Percentiles rank a stretch among this genome's conserved stretches.
Evolutionary conservation across 805 yeast species (phyloP).

Genomic region (Candida khao-thaluensis): DNA sequence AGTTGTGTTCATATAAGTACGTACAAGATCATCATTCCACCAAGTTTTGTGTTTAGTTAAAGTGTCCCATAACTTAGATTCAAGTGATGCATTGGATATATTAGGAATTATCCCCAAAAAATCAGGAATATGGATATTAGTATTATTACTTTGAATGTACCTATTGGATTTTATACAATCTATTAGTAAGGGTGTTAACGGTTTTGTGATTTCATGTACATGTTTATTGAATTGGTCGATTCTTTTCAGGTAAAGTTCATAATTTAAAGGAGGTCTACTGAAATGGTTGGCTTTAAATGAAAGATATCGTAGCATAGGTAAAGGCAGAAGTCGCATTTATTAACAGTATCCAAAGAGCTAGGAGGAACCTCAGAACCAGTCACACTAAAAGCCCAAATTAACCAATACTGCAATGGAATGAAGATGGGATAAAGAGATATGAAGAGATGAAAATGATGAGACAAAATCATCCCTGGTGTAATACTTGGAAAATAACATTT

Average conservation of each 20-base stretch:
- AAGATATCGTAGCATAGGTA: not conserved
- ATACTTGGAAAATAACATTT: too few relatives aligned
- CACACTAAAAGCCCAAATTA: too few relatives aligned
- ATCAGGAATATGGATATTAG: not conserved
- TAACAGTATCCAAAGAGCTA: too few relatives aligned
- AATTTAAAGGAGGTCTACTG: slow-evolving; percentile 4
- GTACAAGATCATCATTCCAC: not conserved
- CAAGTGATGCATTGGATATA: slow-evolving; percentile 1
- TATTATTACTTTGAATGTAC: slow-evolving; percentile 15
- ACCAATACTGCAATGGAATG: too few relatives aligned
- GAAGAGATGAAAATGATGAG: too few relatives aligned
- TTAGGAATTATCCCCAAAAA: slow-evolving; percentile 6
- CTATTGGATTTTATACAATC: slow-evolving; percentile 27
- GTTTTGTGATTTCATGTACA: not conserved
- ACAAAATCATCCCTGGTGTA: not conserved
- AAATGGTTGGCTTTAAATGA: slow-evolving; percentile 3
- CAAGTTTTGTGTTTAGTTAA: not conserved
- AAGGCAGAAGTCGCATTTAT: too few relatives aligned
- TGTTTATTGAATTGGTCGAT: not conserved
- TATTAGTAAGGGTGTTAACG: slow-evolving; percentile 4
- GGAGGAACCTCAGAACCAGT: too few relatives aligned
- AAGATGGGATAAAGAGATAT: too few relatives aligned
- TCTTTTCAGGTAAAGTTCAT: slow-evolving; percentile 5
- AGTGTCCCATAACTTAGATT: slow-evolving; percentile 2
- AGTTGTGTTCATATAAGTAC: slow-evolving; percentile 2